Evolutionary conservation across 2,329 filamentous ascomycete species (phyloP).

Genomic region (Lachnellula willkommii): DNA sequence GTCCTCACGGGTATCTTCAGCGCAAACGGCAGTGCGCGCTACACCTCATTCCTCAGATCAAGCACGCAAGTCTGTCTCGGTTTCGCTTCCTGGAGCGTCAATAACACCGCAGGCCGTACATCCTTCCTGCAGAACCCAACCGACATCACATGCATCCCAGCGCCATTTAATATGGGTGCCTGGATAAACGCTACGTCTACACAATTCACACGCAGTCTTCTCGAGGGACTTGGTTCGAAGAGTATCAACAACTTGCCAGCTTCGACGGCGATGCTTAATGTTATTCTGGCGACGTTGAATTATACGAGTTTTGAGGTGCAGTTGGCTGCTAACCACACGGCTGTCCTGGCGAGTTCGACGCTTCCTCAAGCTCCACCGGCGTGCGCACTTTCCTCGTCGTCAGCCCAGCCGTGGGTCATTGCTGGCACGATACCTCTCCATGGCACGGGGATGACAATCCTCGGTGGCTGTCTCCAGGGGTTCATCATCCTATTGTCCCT

Average conservation of each 20-base stretch:
- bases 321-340: neutral
- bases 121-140: conserved; percentile 1
- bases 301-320: neutral
- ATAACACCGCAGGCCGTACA: conserved; percentile 2
- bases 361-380: neutral
- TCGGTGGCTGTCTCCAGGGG: neutral
- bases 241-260: neutral
- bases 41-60: conserved; percentile 1
- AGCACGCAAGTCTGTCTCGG: conserved; percentile 2
- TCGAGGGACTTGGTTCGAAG: neutral
- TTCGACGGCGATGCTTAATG: neutral
- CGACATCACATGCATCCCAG: conserved; percentile 2
- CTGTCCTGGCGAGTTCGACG: neutral
- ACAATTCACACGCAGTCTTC: neutral
- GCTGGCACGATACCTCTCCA: neutral
- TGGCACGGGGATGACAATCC: neutral
- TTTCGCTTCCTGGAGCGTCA: conserved; percentile 6
- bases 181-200: neutral
- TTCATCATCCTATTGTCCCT: neutral
- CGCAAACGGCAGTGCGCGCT: neutral
- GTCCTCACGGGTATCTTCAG: conserved; percentile 1
- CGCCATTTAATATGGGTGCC: neutral
- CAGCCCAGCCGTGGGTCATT: neutral
- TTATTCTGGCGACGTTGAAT: conserved; percentile 4
- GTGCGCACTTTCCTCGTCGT: neutral